Evolutionary conservation across 2,329 filamentous ascomycete species (phyloP), one percentile per base, ranked within the genome.

Genomic region (Fusarium clavum): DNA sequence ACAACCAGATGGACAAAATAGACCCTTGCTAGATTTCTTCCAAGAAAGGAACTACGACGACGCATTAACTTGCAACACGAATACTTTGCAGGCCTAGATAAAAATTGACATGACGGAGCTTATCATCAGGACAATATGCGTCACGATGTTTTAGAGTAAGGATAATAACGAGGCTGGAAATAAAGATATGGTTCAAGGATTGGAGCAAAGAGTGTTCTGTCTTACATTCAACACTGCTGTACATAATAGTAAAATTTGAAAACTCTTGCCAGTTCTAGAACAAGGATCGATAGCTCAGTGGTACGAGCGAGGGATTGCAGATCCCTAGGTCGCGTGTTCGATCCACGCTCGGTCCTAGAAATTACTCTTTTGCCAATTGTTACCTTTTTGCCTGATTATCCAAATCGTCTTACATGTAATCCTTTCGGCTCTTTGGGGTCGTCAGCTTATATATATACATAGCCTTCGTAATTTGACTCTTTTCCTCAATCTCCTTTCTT

Each of bases 321-420:
- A 71, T 71, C 69, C 69, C 68, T 71, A 71, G 68, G 68, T 71
- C 68, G 68, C 68, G 68, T 71, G 68, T 71, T 71, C 68, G 68
- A 71, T 71, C 68, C 68, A 71, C 68, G 68, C 68, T 71, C 68
- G 68, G 68, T 70, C 68, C 68, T 70, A 11, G 41, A 10, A 13
- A 2, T 8, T 38, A 2, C 20, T 22, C 5, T 70, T 70, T 70
- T 70, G 45, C 32, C 1, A 38, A 16, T 20, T 41, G 34, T 54
- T 29, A 7, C 20, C 5, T 22, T 66, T 34, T 34, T 52, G 16
- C 43, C 24, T 44, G 20, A n/a, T 7, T 16, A 10, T 14, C 7
- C 8, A 40, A 41, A 13, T 20, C n/a, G 10, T 46, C 60, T 58
- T 41, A 51, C 47, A 54, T 27, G 16, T n/a, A 34, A 40, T 20